These are phyloP conservation scores for Apiotrichum brassicae DNA, from an alignment of 1,284 basidiomycete genomes.

Conservation along the genomic window DNA sequence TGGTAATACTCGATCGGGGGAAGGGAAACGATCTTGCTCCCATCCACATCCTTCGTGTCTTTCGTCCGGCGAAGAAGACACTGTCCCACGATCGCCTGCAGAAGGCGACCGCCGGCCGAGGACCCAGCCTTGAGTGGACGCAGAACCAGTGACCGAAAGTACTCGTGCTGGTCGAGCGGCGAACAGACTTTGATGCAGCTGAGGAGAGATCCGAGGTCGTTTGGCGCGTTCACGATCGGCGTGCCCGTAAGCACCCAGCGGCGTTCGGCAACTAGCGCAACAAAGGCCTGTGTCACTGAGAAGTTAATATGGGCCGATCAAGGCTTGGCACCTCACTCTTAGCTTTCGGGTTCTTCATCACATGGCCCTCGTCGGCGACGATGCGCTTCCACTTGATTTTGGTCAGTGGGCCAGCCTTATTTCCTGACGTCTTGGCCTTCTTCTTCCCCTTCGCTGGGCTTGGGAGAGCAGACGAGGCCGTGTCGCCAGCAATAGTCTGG, in stretches of 20 bases:
- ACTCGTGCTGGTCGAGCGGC: conserved; percentile 71
- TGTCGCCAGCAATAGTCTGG: conserved; percentile 52
- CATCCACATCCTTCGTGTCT: conserved; percentile 72
- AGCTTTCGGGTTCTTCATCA: conserved; percentile 73
- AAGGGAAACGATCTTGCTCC: conserved; percentile 63
- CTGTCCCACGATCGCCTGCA: conserved; percentile 79
- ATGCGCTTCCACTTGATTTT: conserved; percentile 75
- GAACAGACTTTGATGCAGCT: conserved; percentile 72
- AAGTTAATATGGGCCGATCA: conserved; percentile 2
- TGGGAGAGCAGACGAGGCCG: conserved; percentile 3
- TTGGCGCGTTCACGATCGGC: conserved; percentile 79
- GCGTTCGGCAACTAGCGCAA: conserved; percentile 61
- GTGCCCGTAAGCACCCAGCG: conserved; percentile 62
- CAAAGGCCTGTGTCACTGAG: conserved; percentile 61
- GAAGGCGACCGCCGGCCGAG: conserved; percentile 59
- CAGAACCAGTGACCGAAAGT: conserved; percentile 67
- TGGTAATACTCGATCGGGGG: conserved; percentile 57
- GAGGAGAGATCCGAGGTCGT: conserved; percentile 74
- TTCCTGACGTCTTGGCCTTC: conserved; percentile 22
- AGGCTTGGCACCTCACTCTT: conserved; percentile 50
- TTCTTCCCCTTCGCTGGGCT: conserved; percentile 25
- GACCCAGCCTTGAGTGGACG: conserved; percentile 65
- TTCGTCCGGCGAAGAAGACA: conserved; percentile 79
- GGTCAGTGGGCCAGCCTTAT: conserved; percentile 54
- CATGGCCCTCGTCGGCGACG: conserved; percentile 82